Evolutionary conservation across 345 rosid species (phyloP).

Genomic region (Carallia brachiata): DNA sequence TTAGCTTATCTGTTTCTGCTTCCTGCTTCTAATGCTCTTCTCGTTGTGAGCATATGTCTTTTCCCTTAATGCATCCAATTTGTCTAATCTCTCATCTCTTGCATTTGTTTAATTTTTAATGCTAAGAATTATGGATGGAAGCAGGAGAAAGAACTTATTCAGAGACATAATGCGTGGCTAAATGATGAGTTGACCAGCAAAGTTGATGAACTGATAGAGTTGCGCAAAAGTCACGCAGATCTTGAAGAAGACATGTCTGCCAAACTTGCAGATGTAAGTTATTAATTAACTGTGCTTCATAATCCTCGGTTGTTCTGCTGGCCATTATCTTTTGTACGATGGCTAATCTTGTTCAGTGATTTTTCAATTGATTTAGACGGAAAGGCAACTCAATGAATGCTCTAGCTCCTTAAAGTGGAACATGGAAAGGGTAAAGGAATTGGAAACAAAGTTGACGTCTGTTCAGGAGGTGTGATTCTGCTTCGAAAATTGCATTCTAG

Average conservation of each 20-base stretch:
- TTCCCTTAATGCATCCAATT: constrained; percentile 1
- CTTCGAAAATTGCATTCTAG: constrained; percentile 5
- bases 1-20: too few species aligned
- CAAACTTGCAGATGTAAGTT: constrained; percentile 68
- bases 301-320: neutral
- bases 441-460: constrained; percentile 50
- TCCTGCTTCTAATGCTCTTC: neutral
- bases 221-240: constrained; percentile 64
- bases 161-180: constrained; percentile 88
- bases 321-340: neutral
- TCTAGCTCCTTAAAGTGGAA: constrained; percentile 69
- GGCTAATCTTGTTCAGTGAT: neutral
- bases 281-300: neutral
- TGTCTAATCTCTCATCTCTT: too few species aligned
- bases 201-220: constrained; percentile 54
- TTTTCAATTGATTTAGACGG: constrained; percentile 43
- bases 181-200: constrained; percentile 81
- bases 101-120: neutral
- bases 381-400: constrained; percentile 55
- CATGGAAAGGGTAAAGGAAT: constrained; percentile 73
- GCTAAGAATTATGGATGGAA: constrained; percentile 17
- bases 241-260: constrained; percentile 77
- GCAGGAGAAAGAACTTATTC: constrained; percentile 89
- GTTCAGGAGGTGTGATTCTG: constrained; percentile 56
- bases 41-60: neutral